Evolutionary conservation across 2,329 filamentous ascomycete species (phyloP).

Genomic region (Exophiala sp.): DNA sequence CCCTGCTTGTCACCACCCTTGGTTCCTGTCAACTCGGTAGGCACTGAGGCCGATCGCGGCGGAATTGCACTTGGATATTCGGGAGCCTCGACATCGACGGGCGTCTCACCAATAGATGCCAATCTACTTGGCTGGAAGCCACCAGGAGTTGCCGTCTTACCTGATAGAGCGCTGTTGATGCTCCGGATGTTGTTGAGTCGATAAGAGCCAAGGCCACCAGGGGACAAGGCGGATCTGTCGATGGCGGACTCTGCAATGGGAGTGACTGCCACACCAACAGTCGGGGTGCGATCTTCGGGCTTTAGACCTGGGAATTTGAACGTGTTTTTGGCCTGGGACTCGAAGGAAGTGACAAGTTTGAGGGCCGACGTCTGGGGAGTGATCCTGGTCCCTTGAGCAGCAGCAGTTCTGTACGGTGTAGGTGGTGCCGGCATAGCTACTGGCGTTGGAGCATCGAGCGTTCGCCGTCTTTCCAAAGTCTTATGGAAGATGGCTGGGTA

Average conservation of each 20-base stretch:
- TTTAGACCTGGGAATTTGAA: constrained; percentile 57
- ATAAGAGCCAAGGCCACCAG: constrained; percentile 58
- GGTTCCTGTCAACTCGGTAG: constrained; percentile 25
- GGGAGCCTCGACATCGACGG: constrained; percentile 46
- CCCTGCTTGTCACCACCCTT: constrained; percentile 7
- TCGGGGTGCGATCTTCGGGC: constrained; percentile 61
- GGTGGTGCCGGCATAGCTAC: constrained; percentile 36
- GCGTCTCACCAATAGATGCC: constrained; percentile 69
- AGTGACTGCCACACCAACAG: constrained; percentile 69
- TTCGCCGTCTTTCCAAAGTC: constrained; percentile 24
- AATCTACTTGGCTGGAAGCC: constrained; percentile 54
- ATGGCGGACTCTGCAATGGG: constrained; percentile 76
- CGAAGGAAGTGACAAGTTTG: constrained; percentile 88
- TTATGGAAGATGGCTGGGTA: constrained; percentile 24
- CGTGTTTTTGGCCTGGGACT: constrained; percentile 43
- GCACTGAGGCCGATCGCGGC: constrained; percentile 33
- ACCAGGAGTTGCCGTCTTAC: constrained; percentile 56
- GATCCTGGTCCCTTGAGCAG: constrained; percentile 43
- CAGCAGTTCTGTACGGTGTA: constrained; percentile 27
- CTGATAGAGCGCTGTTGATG: constrained; percentile 64
- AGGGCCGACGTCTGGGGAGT: constrained; percentile 75
- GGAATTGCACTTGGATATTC: constrained; percentile 31
- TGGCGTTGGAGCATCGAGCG: constrained; percentile 50
- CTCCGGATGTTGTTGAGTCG: constrained; percentile 55
- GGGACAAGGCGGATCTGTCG: constrained; percentile 56